Percentiles rank a stretch among this genome's conserved stretches.
Evolutionary conservation across 2,329 filamentous ascomycete species (phyloP).

Genomic region (Neodidymelliopsis sp.): DNA sequence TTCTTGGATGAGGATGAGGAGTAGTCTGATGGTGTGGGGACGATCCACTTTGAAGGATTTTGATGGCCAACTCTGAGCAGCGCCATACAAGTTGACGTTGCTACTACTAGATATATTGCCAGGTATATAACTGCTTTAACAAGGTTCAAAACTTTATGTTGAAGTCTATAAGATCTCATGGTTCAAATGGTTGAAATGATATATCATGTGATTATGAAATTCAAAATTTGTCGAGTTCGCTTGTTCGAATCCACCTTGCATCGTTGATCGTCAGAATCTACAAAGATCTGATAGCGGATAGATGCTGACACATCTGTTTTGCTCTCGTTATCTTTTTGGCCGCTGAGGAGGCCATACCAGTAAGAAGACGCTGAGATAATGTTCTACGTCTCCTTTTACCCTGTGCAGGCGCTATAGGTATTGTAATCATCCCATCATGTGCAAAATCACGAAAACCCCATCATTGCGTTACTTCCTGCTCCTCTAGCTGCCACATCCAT

Average conservation of each 20-base stretch:
- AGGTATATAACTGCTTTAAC: background rate
- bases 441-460: too few species aligned
- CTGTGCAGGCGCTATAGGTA: too few species aligned
- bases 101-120: background rate
- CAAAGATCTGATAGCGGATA: background rate
- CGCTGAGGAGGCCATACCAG: too few species aligned
- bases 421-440: too few species aligned
- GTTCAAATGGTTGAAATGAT: background rate
- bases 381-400: too few species aligned
- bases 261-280: background rate
- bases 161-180: constrained; percentile 1
- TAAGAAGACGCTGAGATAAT: too few species aligned
- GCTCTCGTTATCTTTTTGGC: background rate
- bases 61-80: too few species aligned
- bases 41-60: background rate
- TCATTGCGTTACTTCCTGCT: too few species aligned
- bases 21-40: too few species aligned
- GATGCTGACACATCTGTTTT: constrained; percentile 3
- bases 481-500: too few species aligned
- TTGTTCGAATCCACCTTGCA: constrained; percentile 3
- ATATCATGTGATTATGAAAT: background rate
- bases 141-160: constrained; percentile 1
- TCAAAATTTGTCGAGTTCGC: background rate
- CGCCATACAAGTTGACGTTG: too few species aligned
- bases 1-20: background rate